Base-by-base conservation (phyloP, 2,329 filamentous ascomycete species). In the Elsinoe fawcettii region DNA sequence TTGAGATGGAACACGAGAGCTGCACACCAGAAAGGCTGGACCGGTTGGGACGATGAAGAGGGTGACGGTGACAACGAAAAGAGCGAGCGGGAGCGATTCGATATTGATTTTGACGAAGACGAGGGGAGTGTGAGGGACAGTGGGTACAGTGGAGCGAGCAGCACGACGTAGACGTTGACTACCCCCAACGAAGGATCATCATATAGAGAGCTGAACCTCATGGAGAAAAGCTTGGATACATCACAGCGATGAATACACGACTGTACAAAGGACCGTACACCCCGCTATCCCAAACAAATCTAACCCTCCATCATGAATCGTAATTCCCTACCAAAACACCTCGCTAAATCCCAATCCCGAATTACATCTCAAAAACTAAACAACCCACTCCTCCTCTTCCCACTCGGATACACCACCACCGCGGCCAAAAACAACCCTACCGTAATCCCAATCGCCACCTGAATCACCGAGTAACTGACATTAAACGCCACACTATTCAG, bases 1-100 rank as follows among this genome's bases (percentile, higher is more conserved):
- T 78, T 99, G 59, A 82, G 91, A 61, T 99, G 93, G 93, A 99
- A 99, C 73, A 92, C 88, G 23, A 82, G 93, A 46, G 54, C 90
- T 3, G 91, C 92, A 4, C 86, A 47, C 20, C 93, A 99, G 72
- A 97, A 96, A 72, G 88, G 84, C 2, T 99, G 85, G 76, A 81
- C 81, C 57, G 66, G 64, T 9, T 61, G 63, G 20, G 64, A 63
- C 1, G 71, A 67, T 16, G 71, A 70, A 22, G 67, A 67, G 71
- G 71, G 70, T 22, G 67, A 66, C 71, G 77, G 54, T 70, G 76
- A 56, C 59, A 63, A 63, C 36, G 75, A 70, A 2, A 79, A 79
- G 8, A 77, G 73, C 5, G 70, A 76, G 25, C 75, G 83, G 51
- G 80, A 82, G 5, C 84, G 88, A 60, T 97, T 93, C 84, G 93